Evolutionary conservation across 176 grass and related monocot species (phyloP).

Genomic region (Aegilops speltoides): DNA sequence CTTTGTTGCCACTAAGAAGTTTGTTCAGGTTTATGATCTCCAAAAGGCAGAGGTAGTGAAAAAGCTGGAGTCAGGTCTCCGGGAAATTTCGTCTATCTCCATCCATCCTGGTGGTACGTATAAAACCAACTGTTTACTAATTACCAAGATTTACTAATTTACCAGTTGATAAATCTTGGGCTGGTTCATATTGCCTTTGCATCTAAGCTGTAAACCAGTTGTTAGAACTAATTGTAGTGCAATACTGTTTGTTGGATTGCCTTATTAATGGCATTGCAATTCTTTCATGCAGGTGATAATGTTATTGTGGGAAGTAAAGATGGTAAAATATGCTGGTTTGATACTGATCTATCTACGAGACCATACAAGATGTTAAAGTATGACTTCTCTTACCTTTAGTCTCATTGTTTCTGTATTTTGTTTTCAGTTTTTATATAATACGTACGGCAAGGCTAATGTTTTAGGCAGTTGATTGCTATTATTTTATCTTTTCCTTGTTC

Average conservation of each 20-base stretch:
- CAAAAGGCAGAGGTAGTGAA: constrained; percentile 69
- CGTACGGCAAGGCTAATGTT: background rate
- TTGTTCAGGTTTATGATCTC: constrained; percentile 95
- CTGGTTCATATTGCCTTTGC: constrained; percentile 18
- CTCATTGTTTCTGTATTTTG: background rate
- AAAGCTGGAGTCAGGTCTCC: constrained; percentile 86
- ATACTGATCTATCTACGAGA: constrained; percentile 78
- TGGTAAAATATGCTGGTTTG: constrained; percentile 97
- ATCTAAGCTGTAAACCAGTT: background rate
- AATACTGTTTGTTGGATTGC: background rate
- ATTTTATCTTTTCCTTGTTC: background rate
- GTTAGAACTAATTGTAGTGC: background rate
- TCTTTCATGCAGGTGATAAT: constrained; percentile 74
- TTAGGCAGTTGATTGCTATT: background rate
- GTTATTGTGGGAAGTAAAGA: constrained; percentile 95
- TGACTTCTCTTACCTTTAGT: constrained; percentile 14
- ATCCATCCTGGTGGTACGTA: constrained; percentile 85
- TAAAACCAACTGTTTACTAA: background rate
- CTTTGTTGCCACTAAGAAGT: constrained; percentile 95
- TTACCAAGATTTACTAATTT: constrained; percentile 12
- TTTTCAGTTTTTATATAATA: background rate
- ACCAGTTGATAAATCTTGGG: background rate
- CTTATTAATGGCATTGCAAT: constrained; percentile 6
- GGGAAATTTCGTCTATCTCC: constrained; percentile 84
- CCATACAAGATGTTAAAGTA: constrained; percentile 93